Conservation (phyloP, 208 protist genomes). For the Acanthamoeba lenticulata region DNA sequence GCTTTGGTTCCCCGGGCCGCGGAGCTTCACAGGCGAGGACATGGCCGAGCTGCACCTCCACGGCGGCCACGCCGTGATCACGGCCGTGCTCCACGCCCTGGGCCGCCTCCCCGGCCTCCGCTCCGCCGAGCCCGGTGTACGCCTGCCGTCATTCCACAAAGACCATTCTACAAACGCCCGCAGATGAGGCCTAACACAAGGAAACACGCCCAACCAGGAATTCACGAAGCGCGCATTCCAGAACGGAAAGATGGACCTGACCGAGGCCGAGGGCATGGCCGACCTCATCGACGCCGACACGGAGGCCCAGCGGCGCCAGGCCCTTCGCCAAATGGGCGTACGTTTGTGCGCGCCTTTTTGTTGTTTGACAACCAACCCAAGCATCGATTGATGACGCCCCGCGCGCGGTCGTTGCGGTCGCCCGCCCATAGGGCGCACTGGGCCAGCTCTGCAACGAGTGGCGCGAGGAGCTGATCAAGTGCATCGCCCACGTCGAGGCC, state of each 20-base stretch:
- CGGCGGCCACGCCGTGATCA: slow-evolving; percentile 83
- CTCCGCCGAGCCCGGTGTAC: slow-evolving; percentile 85
- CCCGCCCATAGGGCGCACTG: slow-evolving; percentile 73
- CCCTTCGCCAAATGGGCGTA: slow-evolving; percentile 82
- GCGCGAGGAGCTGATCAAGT: slow-evolving; percentile 71
- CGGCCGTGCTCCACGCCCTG: slow-evolving; percentile 75
- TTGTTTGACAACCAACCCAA: too few relatives aligned
- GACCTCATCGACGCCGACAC: slow-evolving; percentile 89
- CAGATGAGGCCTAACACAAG: neutral
- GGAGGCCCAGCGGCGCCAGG: slow-evolving; percentile 81
- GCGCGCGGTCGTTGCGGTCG: neutral
- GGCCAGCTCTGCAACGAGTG: slow-evolving; percentile 62
- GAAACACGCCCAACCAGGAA: neutral
- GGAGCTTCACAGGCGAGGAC: slow-evolving; percentile 88
- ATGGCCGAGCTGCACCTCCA: slow-evolving; percentile 89
- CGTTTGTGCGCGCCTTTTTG: neutral
- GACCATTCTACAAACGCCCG: neutral
- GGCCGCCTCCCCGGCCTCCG: slow-evolving; percentile 14
- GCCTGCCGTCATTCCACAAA: slow-evolving; percentile 70
- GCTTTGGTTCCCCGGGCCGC: slow-evolving; percentile 46
- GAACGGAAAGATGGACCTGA: slow-evolving; percentile 88
- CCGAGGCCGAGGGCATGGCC: slow-evolving; percentile 85
- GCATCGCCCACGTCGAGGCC: slow-evolving; percentile 86
- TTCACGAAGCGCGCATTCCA: slow-evolving; percentile 18
- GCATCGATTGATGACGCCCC: too few relatives aligned